These are phyloP conservation scores for Casuarina equisetifolia DNA, from an alignment of 306 rosid species.

Conservation along the genomic window DNA sequence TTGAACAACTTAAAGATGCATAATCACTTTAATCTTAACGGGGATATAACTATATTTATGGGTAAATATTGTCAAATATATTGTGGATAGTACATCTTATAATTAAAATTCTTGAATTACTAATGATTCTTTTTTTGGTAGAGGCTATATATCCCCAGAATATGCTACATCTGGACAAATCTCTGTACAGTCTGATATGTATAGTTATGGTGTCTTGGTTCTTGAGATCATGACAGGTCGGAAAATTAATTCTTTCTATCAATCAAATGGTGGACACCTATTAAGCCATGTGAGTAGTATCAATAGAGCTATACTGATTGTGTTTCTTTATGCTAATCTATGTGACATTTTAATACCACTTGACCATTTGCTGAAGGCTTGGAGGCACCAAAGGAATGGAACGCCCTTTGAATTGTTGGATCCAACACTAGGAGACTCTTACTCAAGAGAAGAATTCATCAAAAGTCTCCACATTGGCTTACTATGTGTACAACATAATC, in stretches of 20 bases:
- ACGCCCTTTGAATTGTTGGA: constrained; percentile 33
- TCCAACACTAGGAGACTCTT: constrained; percentile 24
- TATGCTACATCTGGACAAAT: constrained; percentile 42
- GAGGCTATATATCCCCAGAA: constrained; percentile 60
- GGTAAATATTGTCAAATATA: no score
- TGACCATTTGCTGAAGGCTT: constrained; percentile 29
- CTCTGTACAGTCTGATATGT: constrained; percentile 42
- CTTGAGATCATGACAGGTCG: constrained; percentile 36
- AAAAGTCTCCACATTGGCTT: constrained; percentile 58
- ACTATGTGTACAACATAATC: constrained; percentile 52
- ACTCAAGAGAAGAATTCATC: constrained; percentile 28
- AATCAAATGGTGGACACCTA: constrained; percentile 28
- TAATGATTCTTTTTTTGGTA: constrained; percentile 15
- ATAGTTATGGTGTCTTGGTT: constrained; percentile 40
- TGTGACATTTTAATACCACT: background rate
- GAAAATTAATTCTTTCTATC: constrained; percentile 13
- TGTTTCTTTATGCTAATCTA: background rate
- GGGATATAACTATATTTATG: no score
- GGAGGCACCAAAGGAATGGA: constrained; percentile 43
- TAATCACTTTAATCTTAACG: no score
- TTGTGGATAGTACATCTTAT: no score
- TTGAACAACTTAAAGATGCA: background rate
- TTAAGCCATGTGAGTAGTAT: constrained; percentile 35
- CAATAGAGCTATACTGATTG: background rate
- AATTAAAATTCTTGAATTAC: no score